Conservation (phyloP, 805 yeast genomes). For the Barnettozyma wickerhamii region DNA sequence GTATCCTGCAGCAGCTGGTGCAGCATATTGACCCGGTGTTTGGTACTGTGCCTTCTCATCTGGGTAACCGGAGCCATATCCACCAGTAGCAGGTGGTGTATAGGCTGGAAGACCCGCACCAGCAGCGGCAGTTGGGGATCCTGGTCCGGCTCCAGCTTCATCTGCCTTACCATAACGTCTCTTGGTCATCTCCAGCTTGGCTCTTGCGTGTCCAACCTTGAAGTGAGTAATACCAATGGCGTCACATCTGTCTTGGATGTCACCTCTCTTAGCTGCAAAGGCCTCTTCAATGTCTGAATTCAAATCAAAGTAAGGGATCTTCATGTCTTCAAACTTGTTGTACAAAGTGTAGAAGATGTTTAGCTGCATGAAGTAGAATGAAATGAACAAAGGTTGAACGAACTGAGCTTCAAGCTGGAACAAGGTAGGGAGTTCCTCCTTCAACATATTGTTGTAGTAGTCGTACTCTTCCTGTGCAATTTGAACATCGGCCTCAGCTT, state of each 20-base stretch:
- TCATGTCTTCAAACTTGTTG: conserved; percentile 90
- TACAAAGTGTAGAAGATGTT: conserved; percentile 92
- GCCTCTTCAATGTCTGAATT: conserved; percentile 79
- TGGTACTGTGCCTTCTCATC: conserved; percentile 27
- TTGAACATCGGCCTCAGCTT: conserved; percentile 83
- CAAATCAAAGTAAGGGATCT: conserved; percentile 93
- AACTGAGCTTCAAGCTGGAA: conserved; percentile 88
- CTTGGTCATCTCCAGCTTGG: conserved; percentile 77
- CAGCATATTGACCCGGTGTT: conserved; percentile 25
- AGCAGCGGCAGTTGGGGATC: conserved; percentile 26
- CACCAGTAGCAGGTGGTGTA: conserved; percentile 30
- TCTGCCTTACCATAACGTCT: conserved; percentile 61
- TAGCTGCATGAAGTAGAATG: conserved; percentile 95
- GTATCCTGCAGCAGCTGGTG: conserved; percentile 21
- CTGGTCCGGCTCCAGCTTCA: conserved; percentile 34
- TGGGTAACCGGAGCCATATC: conserved; percentile 29
- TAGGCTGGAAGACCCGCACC: conserved; percentile 32
- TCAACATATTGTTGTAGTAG: conserved; percentile 92
- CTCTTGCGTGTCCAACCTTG: conserved; percentile 82
- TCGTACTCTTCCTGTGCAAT: conserved; percentile 94
- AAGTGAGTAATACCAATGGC: conserved; percentile 87
- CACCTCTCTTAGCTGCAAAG: conserved; percentile 77
- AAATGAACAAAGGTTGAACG: conserved; percentile 88
- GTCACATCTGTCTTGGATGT: conserved; percentile 85
- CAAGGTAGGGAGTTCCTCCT: conserved; percentile 81